Evolutionary conservation across 352 stramenopile species (phyloP), one percentile per base, ranked within the genome.

Genomic region (Phytophthora lateralis): DNA sequence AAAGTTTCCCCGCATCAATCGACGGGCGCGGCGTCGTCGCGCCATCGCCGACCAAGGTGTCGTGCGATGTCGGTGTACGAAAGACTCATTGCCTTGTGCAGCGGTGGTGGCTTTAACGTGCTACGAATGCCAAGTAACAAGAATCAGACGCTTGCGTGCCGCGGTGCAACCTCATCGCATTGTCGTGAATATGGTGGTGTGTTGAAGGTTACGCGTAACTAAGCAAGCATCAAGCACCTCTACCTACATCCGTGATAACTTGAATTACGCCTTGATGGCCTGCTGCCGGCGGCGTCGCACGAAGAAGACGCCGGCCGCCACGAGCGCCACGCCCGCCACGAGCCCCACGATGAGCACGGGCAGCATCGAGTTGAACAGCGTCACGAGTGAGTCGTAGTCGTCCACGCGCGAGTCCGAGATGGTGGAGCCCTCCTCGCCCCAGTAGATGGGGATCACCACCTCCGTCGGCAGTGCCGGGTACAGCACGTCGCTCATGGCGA

Each of bases 401-500:
- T 78, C 59, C 20, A 78, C 66, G 26, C 61, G 60, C 24, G 39
- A 59, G 37, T 70, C 50, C 20, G 63, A 70, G 51, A 89, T 62
- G 6, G 42, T 66, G 34, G 77, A 78, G 44, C 47, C 61, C 43
- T 91, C 82, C 44, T 88, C 54, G 29, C 76, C 82, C 60, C 73
- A 79, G 66, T 89, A 89, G 32, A 70, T 63, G 4, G 79, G 78
- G 21, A 76, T 58, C 34, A 88, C 71, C 38, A 89, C 65, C 35
- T 91, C 82, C 17, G 75, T 69, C 48, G 54, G 57, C 41, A 88
- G 45, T 20, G 68, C 64, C 27, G 82, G 82, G 69, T 74, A 87
- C 45, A 91, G 46, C 24, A 89, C 57, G 46, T 91, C 82, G 15
- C 71, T 77, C 79, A 91, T 88, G 45, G 71, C 63, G 7, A 61